A percentile compares a stretch with the other conserved stretches of the same genome.
Evolutionary conservation across 2,329 filamentous ascomycete genomes (phyloP).

Genomic region (Penicillium nordicum): DNA sequence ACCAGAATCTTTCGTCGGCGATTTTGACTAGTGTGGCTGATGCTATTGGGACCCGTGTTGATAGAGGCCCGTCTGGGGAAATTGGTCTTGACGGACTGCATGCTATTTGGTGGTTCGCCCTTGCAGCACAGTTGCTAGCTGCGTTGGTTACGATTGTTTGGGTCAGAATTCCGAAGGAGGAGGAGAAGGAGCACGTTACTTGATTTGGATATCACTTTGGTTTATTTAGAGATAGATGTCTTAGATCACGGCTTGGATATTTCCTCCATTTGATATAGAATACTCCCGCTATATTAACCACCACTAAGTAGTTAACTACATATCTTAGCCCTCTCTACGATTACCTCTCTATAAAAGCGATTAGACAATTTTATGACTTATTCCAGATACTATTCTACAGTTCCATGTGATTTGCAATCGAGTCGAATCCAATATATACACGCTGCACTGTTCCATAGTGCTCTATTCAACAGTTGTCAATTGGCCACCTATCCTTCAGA

Average conservation of each 20-base stretch:
- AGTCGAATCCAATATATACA: no score
- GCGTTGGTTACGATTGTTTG: constrained; percentile 37
- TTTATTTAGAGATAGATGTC: background rate
- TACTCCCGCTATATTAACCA: no score
- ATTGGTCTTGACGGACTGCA: constrained; percentile 36
- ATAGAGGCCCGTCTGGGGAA: constrained; percentile 20
- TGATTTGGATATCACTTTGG: background rate
- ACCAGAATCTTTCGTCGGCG: constrained; percentile 47
- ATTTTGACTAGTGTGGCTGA: constrained; percentile 38
- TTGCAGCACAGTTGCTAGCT: constrained; percentile 35
- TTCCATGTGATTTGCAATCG: no score
- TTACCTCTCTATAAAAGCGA: no score
- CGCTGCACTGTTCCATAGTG: no score
- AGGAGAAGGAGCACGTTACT: constrained; percentile 35
- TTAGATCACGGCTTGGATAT: no score
- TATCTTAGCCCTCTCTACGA: no score
- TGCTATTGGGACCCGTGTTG: constrained; percentile 37
- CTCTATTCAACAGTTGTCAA: background rate
- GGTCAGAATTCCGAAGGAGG: constrained; percentile 44
- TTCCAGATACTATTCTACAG: no score
- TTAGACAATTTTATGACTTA: no score
- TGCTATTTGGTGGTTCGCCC: constrained; percentile 43
- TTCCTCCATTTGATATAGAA: no score
- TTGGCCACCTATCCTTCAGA: background rate
- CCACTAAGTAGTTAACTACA: no score